Base-by-base conservation (phyloP, 176 grass and related monocot genomes). In the Hyparrhenia diplandra region DNA sequence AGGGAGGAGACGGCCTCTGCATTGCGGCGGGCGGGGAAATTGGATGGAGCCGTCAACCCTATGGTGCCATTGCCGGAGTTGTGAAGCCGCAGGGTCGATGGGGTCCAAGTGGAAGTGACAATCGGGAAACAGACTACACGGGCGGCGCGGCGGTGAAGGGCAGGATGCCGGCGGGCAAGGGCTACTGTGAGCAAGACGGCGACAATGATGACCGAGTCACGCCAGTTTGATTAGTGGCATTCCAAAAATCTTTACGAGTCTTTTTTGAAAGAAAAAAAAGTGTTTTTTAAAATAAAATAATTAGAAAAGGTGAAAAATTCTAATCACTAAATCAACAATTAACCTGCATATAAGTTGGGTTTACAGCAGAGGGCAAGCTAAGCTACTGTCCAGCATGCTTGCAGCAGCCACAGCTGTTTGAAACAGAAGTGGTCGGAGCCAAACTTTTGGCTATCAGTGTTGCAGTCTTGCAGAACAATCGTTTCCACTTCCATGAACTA, bases 21-120 rank as follows among this genome's bases (percentile, higher is more conserved):
- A 88, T 89, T 71, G 69, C 87, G 34, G 81, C 21, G 35, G 58
- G 51, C 79, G 52, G 52, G 37, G 12, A 16, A 79, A 34, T 75
- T 58, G 40, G 64, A 36, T 58, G 40, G 64, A 28, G 69, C 35
- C 39, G 29, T 59, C 12, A 83, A 83, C 73, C 65, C 67, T 73
- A 67, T 61, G 69, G 11, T 39, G 81, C 69, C 75, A 73, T 73
- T 10, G 68, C 16, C 10, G 37, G 29, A 28, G 86, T 67, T 12
- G 34, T 36, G 18, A 10, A 30, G 73, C 32, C 51, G 54, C 14
- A 24, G 64, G 6, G 70, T 60, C 63, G 65, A 76, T 49, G 43
- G 64, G 49, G 52, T 78, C 61, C 69, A 69, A 81, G 62, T 4
- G 23, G 25, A 31, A 18, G 8, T 28, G 10, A 4, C 13, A 67